Base-by-base conservation (phyloP, 164 flowering plant species). In the Vitis riparia region DNA sequence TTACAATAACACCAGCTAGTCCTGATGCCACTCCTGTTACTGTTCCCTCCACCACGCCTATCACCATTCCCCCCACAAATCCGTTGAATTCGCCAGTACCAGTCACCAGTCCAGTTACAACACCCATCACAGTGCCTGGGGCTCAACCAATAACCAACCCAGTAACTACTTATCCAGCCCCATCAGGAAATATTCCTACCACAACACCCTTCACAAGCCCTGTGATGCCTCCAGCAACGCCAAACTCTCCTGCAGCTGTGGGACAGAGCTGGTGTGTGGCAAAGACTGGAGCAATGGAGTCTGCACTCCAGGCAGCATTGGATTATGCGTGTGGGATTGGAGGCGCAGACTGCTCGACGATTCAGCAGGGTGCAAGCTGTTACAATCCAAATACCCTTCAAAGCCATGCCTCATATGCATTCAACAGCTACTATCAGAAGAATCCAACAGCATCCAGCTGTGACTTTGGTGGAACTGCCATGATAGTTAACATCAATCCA, bases 201-300 rank as follows among this genome's bases (percentile, higher is more conserved):
- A 78, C 80, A 51, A 60, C 79, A 30, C 87, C 87, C 0, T 69
- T 68, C 49, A 76, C 81, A 50, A 69, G 68, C 17, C 89, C 89
- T 0, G 78, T 75, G 5, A 27, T 83, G 14, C 75, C 87, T 61
- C 87, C 89, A 0, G 76, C 77, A 32, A 69, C 79, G 2, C 71
- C 88, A 29, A 75, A 51, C 55, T 70, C 89, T 11, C 89, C 95
- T 0, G 71, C 81, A 23, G 66, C 59, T 62, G 71, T 84, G 16
- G 97, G 98, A 50, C 93, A 90, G 85, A 85, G 82, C 61, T 96
- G 99, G 99, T 96, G 99, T 62, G 82, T 91, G 59, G 98, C 94
- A 3, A 89, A 74, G 82, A 71, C 63, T n/a, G 98, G 97, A 47
- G 83, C 74, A 3, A 4, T 63, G 49, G 78, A 88, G 70, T 73